Percentiles rank a stretch among this genome's conserved stretches.
Conservation (phyloP, 371 early-diverging fungal genomes). For the Capillidium heterosporum region DNA sequence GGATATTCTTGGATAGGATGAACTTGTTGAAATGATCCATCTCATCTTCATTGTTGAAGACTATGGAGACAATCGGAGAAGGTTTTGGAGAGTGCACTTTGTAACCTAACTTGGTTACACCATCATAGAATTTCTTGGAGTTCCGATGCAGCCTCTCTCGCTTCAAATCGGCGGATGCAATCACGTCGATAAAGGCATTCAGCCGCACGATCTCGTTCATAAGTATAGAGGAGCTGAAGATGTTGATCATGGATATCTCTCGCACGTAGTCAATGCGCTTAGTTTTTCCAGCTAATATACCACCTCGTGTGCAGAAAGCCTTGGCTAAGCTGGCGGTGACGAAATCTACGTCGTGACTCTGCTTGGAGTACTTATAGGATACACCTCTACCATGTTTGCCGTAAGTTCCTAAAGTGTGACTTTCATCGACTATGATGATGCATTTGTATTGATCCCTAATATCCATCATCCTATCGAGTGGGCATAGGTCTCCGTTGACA, state of each 20-base stretch:
- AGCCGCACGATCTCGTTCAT: too few relatives aligned
- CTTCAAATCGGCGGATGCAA: too few relatives aligned
- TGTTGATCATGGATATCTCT: background rate
- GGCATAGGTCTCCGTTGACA: background rate
- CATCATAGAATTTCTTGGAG: too few relatives aligned
- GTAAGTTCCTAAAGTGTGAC: background rate
- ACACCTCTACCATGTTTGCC: background rate
- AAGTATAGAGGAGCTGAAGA: background rate
- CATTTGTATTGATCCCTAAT: background rate
- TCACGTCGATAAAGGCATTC: too few relatives aligned
- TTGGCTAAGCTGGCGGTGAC: background rate
- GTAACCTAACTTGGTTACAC: too few relatives aligned
- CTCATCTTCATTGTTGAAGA: too few relatives aligned
- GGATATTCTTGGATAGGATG: too few relatives aligned
- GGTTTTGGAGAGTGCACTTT: too few relatives aligned
- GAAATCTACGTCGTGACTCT: background rate
- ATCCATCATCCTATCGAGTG: background rate
- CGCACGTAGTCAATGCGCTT: background rate
- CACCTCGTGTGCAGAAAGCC: background rate
- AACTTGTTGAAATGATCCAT: too few relatives aligned
- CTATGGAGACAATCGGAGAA: too few relatives aligned
- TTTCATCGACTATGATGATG: background rate
- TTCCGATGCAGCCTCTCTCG: too few relatives aligned
- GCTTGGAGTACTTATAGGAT: too few relatives aligned
- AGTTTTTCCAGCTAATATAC: background rate